These are phyloP conservation scores for Lasiodiplodia hormozganensis DNA, from an alignment of 2,329 filamentous ascomycete species.

Conservation along the genomic window DNA sequence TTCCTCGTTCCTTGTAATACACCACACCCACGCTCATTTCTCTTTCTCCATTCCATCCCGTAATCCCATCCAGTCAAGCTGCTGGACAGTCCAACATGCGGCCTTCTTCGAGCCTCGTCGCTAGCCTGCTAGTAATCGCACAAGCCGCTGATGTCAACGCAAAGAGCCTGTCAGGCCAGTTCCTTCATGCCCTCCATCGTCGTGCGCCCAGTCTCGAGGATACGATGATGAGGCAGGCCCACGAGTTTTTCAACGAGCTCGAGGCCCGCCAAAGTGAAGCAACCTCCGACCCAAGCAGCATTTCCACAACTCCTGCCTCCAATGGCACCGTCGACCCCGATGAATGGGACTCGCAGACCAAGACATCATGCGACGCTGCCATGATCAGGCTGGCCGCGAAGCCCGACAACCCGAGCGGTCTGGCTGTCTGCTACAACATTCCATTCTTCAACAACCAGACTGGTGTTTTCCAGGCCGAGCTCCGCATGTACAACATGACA, in stretches of 20 bases:
- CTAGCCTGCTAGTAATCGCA: conserved; percentile 42
- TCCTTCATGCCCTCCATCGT: conserved; percentile 39
- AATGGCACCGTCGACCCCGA: conserved; percentile 28
- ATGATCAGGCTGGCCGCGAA: conserved; percentile 61
- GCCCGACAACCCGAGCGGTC: conserved; percentile 75
- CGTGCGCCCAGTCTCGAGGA: conserved; percentile 37
- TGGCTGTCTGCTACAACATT: conserved; percentile 84
- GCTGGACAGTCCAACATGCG: conserved; percentile 38
- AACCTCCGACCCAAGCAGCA: conserved; percentile 31
- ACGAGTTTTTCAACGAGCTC: conserved; percentile 38
- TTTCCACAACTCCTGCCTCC: conserved; percentile 7
- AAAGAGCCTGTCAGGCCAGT: not conserved
- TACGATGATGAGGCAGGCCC: conserved; percentile 28
- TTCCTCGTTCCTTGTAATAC: conserved; percentile 41
- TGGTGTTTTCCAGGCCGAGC: conserved; percentile 77
- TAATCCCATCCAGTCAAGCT: conserved; percentile 8
- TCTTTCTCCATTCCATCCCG: conserved; percentile 11
- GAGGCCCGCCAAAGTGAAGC: conserved; percentile 45
- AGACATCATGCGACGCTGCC: conserved; percentile 63
- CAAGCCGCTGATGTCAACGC: conserved; percentile 29
- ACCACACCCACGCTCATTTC: conserved; percentile 41
- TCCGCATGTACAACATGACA: conserved; percentile 75
- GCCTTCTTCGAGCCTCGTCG: conserved; percentile 40
- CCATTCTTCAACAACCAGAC: conserved; percentile 70
- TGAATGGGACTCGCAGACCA: conserved; percentile 48